Evolutionary conservation across 1,284 basidiomycete genomes (phyloP).

Genomic region (Fomitopsis pinicola): DNA sequence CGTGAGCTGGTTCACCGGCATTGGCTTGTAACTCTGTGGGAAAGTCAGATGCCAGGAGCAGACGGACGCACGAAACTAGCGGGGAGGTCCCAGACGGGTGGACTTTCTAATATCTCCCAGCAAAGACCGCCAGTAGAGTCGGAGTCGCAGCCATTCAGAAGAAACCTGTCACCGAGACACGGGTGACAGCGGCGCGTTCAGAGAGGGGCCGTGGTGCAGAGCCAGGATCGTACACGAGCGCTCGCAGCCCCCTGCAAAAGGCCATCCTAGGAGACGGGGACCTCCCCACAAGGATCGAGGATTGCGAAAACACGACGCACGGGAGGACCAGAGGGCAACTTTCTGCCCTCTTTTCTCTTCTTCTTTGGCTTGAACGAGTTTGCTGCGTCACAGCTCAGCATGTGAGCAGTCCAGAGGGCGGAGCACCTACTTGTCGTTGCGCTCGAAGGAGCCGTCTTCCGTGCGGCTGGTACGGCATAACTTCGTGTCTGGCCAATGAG

Average conservation of each 20-base stretch:
- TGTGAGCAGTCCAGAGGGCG: neutral
- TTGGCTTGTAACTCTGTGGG: neutral
- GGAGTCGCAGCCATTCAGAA: too few relatives aligned
- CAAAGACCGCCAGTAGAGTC: too few relatives aligned
- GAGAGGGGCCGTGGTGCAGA: too few relatives aligned
- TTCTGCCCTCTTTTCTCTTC: neutral
- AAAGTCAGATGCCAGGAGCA: constrained; percentile 15
- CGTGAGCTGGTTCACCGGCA: constrained; percentile 31
- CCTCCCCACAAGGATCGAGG: neutral
- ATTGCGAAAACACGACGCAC: neutral
- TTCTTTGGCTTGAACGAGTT: neutral
- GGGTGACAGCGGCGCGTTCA: too few relatives aligned
- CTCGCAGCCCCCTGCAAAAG: too few relatives aligned
- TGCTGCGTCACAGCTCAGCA: neutral
- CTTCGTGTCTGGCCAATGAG: neutral
- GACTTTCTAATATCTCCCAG: too few relatives aligned
- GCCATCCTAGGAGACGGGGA: neutral
- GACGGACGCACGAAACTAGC: constrained; percentile 21
- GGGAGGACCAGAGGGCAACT: neutral
- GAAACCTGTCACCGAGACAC: too few relatives aligned
- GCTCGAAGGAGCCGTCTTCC: neutral
- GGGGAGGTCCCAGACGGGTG: neutral
- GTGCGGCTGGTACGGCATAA: neutral
- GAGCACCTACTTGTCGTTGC: neutral
- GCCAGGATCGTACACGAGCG: too few relatives aligned